Percentiles rank a stretch among this genome's conserved stretches.
These are phyloP conservation scores for Clarireedia monteithiana DNA, from an alignment of 2,329 filamentous ascomycete genomes.

Conservation along the genomic window DNA sequence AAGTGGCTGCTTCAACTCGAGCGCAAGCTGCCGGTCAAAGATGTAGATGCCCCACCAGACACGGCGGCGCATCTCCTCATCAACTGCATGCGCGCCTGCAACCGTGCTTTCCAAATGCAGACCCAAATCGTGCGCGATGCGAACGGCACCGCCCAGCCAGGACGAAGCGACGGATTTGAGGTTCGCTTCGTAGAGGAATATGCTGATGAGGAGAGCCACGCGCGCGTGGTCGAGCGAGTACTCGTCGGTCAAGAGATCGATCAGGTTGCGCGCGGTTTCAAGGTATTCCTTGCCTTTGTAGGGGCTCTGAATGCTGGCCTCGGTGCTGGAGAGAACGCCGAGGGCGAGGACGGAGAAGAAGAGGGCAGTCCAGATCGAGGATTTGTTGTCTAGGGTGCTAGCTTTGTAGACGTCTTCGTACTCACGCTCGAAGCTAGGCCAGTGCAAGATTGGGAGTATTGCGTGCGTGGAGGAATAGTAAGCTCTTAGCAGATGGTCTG, in stretches of 20 bases:
- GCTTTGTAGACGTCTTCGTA: constrained; percentile 70
- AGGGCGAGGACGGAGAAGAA: constrained; percentile 80
- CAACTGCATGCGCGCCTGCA: constrained; percentile 57
- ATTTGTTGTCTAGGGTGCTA: constrained; percentile 50
- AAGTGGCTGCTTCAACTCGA: constrained; percentile 74
- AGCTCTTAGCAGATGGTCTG: constrained; percentile 64
- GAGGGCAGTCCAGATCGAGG: constrained; percentile 67
- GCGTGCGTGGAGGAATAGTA: constrained; percentile 74
- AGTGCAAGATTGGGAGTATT: constrained; percentile 79
- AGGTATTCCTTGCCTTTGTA: constrained; percentile 58
- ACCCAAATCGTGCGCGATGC: constrained; percentile 75
- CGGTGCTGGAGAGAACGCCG: constrained; percentile 64
- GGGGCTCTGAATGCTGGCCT: constrained; percentile 45
- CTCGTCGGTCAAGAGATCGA: constrained; percentile 77
- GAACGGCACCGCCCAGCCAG: constrained; percentile 74
- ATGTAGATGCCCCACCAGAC: constrained; percentile 95
- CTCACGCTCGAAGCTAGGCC: constrained; percentile 70
- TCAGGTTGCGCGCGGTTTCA: constrained; percentile 58
- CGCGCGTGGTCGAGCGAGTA: constrained; percentile 70
- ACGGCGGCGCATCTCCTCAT: constrained; percentile 77
- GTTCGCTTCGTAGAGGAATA: constrained; percentile 82
- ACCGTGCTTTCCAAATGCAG: constrained; percentile 66
- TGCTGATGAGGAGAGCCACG: constrained; percentile 61
- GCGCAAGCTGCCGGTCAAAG: constrained; percentile 71
- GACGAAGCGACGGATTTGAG: constrained; percentile 77